Evolutionary conservation across 2,329 filamentous ascomycete species (phyloP).

Genomic region (Nigrospora sphaerica): DNA sequence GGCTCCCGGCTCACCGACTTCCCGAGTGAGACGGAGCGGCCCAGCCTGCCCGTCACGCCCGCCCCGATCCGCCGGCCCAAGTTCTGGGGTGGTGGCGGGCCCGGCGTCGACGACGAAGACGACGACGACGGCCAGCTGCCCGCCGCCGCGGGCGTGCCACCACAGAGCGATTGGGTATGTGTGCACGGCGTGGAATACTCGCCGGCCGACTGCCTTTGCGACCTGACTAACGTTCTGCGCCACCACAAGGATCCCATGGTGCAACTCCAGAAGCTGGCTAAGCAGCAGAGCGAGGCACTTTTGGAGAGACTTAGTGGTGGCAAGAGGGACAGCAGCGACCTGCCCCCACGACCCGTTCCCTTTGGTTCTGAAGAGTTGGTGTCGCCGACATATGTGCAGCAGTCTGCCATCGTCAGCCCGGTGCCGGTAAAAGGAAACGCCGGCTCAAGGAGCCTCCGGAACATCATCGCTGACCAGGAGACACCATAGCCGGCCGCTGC

Average conservation of each 20-base stretch:
- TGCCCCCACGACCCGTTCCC: conserved; percentile 42
- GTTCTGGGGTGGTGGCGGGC: conserved; percentile 53
- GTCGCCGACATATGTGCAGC: conserved; percentile 37
- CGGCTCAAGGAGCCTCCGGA: conserved; percentile 21
- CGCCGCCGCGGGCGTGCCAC: conserved; percentile 73
- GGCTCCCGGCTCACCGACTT: conserved; percentile 77
- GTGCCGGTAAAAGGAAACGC: conserved; percentile 33
- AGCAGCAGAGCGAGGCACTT: conserved; percentile 57
- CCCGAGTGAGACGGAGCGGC: conserved; percentile 72
- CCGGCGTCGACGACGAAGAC: conserved; percentile 37
- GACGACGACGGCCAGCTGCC: conserved; percentile 56
- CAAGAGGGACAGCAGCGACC: conserved; percentile 27
- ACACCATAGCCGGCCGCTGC: conserved; percentile 4
- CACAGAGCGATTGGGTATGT: conserved; percentile 93
- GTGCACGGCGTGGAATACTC: conserved; percentile 44
- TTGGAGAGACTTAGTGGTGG: conserved; percentile 40
- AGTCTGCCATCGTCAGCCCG: conserved; percentile 30
- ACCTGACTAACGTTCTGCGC: conserved; percentile 45
- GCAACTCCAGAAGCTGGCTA: conserved; percentile 63
- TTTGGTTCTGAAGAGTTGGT: conserved; percentile 43
- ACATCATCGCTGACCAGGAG: conserved; percentile 12
- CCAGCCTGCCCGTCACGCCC: conserved; percentile 85
- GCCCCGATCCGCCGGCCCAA: conserved; percentile 65
- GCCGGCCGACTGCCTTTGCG: conserved; percentile 46
- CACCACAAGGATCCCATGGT: conserved; percentile 58